Conservation (phyloP, 2,329 filamentous ascomycete species). For the Talaromyces sp. region DNA sequence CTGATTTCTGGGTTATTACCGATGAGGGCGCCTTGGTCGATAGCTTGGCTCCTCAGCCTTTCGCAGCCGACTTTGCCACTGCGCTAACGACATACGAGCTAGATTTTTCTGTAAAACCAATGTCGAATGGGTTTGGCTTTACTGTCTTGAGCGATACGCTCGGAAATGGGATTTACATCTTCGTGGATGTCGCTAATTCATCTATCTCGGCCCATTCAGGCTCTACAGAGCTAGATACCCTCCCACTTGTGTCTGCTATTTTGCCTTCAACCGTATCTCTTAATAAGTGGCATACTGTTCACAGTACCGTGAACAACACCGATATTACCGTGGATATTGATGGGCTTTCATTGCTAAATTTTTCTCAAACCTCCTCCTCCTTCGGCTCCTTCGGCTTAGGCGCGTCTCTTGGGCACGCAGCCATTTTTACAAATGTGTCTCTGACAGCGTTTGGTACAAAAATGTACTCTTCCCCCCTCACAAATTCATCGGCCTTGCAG, state of each 20-base stretch:
- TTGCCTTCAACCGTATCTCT: too few species aligned
- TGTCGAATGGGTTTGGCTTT: background rate
- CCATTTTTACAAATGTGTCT: background rate
- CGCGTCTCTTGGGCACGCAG: background rate
- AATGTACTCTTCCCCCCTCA: background rate
- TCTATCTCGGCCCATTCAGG: background rate
- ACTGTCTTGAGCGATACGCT: background rate
- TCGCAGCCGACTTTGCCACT: background rate
- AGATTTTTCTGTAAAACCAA: background rate
- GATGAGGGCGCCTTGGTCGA: background rate
- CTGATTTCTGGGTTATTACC: background rate
- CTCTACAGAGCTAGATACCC: background rate
- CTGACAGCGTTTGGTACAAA: background rate
- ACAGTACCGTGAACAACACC: background rate
- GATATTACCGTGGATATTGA: background rate
- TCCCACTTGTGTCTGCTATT: too few species aligned
- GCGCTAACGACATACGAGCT: background rate
- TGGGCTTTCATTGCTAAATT: background rate
- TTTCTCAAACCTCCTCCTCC: background rate
- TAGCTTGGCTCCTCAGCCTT: background rate
- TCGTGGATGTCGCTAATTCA: background rate
- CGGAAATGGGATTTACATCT: background rate
- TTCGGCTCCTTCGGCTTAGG: background rate
- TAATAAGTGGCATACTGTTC: background rate
- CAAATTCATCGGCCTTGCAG: background rate